Evolutionary conservation across 495 filamentous ascomycete genomes (phyloP), one percentile per base, ranked within the genome.

Genomic region (Tuber calosporum): DNA sequence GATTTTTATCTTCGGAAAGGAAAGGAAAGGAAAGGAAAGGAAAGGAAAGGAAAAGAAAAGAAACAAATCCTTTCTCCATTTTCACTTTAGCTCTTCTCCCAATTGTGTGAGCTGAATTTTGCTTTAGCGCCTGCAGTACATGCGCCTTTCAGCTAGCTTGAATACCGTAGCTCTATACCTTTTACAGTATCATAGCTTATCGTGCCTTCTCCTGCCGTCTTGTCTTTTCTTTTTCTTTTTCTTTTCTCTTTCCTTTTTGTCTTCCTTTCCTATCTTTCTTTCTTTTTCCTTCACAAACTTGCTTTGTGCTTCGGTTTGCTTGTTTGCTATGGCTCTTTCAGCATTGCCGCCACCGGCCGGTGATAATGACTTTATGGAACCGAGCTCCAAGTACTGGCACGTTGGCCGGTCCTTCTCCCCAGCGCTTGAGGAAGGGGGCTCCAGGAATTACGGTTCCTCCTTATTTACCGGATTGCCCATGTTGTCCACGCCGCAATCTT

Each of bases 261-360:
- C 66, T 69, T 41, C 30, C n/a, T 38, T 42, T 73, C 20, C 13
- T 8, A 67, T 74, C 17, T 15, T 36, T 36, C 58, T 68, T 20
- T 39, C 67, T 66, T 34, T 53, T 66, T 45, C 30, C 39, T 69
- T 67, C 48, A 26, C 30, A 22, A 66, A 39, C 69, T 77, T 69
- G 19, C 42, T 68, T 68, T 70, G 41, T 43, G 42, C 66, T 71
- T 11, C 43, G 69, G 53, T 74, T 71, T 34, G 20, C 48, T n/a
- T 73, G 42, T 77, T 77, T 43, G 68, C 74, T 41, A 77, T 77
- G 70, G 43, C 67, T 45, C 68, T 73, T 37, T 66, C 70, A 41
- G 42, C 42, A 40, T 22, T 62, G 53, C 26, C 53, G n/a, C 53
- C n/a, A 62, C 53, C 53, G n/a, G 68, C 11, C 75, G 68, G 68